phyloP scores from a whole-genome alignment of 208 protist genomes.

The Crithidia brevicula region DNA sequence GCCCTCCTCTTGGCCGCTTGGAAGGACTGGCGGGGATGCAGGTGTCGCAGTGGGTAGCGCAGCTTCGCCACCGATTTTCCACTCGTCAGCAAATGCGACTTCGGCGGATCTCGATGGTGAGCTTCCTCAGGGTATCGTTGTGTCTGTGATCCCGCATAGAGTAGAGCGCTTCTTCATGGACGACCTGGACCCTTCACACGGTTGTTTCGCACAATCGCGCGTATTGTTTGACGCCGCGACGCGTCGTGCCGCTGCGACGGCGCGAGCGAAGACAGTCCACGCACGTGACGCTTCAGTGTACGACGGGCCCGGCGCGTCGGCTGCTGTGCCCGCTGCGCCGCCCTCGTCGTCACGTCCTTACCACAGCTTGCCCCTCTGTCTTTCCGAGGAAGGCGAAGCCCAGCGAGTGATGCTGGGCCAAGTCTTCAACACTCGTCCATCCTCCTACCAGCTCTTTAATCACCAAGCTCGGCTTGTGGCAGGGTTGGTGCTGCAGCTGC shows the following conservation, averaged over 20 bases:
- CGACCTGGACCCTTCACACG: slow-evolving; percentile 57
- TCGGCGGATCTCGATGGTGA: no score
- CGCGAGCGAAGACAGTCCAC: neutral
- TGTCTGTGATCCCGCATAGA: slow-evolving; percentile 30
- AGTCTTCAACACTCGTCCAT: slow-evolving; percentile 14
- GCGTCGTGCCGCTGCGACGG: slow-evolving; percentile 3
- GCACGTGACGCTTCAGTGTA: neutral
- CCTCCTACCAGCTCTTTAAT: slow-evolving; percentile 25
- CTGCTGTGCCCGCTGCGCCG: neutral
- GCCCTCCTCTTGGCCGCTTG: no score
- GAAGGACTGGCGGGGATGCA: no score
- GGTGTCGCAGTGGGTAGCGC: no score
- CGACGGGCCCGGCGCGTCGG: neutral
- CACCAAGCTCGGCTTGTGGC: slow-evolving; percentile 39
- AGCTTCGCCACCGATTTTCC: no score
- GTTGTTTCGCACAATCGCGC: slow-evolving; percentile 30
- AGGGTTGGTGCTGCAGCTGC: slow-evolving; percentile 50
- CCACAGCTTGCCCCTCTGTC: slow-evolving; percentile 21
- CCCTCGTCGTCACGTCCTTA: neutral
- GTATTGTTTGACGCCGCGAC: slow-evolving; percentile 27
- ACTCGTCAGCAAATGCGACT: no score
- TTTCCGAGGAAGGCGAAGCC: slow-evolving; percentile 28
- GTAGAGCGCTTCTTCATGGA: slow-evolving; percentile 81
- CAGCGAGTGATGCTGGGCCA: slow-evolving; percentile 35
- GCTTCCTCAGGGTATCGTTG: slow-evolving; percentile 13